phyloP scores from a whole-genome alignment of 169 alveolate species.

The Babesia sp. region DNA sequence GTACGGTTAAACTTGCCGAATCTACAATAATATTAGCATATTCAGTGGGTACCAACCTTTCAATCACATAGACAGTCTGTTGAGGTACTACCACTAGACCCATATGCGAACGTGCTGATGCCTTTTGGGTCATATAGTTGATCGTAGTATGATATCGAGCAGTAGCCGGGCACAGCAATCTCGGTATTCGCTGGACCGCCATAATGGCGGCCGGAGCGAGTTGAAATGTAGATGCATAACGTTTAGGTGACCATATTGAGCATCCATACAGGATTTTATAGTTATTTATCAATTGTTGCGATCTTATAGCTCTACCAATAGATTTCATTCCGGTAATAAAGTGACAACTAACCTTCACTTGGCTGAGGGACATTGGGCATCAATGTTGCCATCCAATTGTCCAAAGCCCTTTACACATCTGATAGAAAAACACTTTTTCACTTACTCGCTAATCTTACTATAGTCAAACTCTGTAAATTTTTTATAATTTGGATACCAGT shows the following conservation, averaged over 20 bases:
- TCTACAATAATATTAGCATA: conserved; percentile 35
- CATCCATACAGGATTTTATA: background rate
- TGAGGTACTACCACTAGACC: conserved; percentile 91
- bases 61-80: conserved; percentile 89
- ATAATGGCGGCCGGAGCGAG: background rate
- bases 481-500: background rate
- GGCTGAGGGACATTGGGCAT: conserved; percentile 13
- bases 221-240: background rate
- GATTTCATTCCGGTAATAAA: background rate
- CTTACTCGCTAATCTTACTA: conserved; percentile 50
- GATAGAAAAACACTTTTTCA: background rate
- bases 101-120: conserved; percentile 28
- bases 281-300: background rate
- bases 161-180: background rate
- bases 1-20: conserved; percentile 87
- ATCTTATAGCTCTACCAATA: background rate
- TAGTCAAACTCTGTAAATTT: conserved; percentile 38
- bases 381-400: conserved; percentile 59
- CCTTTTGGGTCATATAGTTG: background rate
- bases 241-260: conserved; percentile 10
- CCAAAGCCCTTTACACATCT: conserved; percentile 36
- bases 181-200: background rate
- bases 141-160: conserved; percentile 1
- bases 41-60: conserved; percentile 66
- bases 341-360: conserved; percentile 16